Evolutionary conservation across 768 basidiomycete species (phyloP).

Genomic region (Roridomyces roridus): DNA sequence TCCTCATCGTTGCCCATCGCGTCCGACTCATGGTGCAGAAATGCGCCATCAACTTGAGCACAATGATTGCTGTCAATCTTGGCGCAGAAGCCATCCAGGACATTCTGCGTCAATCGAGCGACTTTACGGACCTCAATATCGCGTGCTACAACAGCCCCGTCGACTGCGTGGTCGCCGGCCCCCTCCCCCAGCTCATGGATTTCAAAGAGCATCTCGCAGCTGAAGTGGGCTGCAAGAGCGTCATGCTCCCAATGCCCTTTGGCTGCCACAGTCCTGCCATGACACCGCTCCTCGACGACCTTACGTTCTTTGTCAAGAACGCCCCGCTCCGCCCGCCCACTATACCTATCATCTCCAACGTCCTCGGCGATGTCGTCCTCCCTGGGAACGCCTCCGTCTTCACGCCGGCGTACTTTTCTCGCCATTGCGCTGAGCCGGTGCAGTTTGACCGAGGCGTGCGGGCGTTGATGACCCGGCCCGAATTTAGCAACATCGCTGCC

Average conservation of each 20-base stretch:
- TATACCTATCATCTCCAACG: slow-evolving; percentile 67
- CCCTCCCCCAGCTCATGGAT: slow-evolving; percentile 45
- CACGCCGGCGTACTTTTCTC: slow-evolving; percentile 57
- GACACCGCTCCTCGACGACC: slow-evolving; percentile 57
- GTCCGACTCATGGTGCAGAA: slow-evolving; percentile 58
- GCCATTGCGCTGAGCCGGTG: slow-evolving; percentile 65
- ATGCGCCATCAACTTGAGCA: slow-evolving; percentile 51
- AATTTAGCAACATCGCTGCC: slow-evolving; percentile 38
- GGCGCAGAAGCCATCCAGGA: slow-evolving; percentile 38
- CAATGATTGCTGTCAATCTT: slow-evolving; percentile 67
- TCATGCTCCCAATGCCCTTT: slow-evolving; percentile 58
- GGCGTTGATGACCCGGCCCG: slow-evolving; percentile 38
- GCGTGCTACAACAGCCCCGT: slow-evolving; percentile 68
- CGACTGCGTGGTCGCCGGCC: slow-evolving; percentile 68
- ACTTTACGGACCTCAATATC: slow-evolving; percentile 48
- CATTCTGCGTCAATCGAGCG: slow-evolving; percentile 32
- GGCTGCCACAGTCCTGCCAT: slow-evolving; percentile 75
- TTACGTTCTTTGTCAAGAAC: slow-evolving; percentile 44
- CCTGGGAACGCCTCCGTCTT: slow-evolving; percentile 59
- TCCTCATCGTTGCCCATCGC: slow-evolving; percentile 62
- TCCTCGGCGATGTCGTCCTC: slow-evolving; percentile 56
- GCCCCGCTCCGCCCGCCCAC: slow-evolving; percentile 52
- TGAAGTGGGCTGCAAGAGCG: slow-evolving; percentile 42
- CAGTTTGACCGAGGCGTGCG: slow-evolving; percentile 57
- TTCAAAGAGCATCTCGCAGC: slow-evolving; percentile 50